Base-by-base conservation (phyloP, 2,329 filamentous ascomycete species). In the Trichocomaceae sp. region DNA sequence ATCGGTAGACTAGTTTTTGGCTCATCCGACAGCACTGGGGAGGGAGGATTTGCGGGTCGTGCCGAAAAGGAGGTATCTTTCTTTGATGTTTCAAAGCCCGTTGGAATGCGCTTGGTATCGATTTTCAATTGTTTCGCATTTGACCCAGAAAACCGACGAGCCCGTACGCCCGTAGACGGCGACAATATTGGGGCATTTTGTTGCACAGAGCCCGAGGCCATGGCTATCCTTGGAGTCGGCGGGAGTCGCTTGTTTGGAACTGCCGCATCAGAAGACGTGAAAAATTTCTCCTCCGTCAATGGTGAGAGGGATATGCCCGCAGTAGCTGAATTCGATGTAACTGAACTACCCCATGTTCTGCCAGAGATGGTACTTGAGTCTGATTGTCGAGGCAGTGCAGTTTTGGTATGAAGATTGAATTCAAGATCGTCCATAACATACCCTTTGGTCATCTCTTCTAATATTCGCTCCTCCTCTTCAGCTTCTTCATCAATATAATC, bases 371-470 rank as follows among this genome's bases (percentile, higher is more conserved):
- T 83, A 73, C 87, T 95, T 1, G 88, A 92, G 66, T 89, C 87
- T 2, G 90, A 93, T 65, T 92, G 86, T 56, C 89, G 82, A 33
- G 88, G 86, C 20, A 88, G 70, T 23, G 84, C 79, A 15, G 83
- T 85, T 62, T 86, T 88, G 5, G 80, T 80, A 62, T 83, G 80
- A 33, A 85, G 72, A 52, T 83, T 85, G 65, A 91, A 87, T 56
- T 88, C 81, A 65, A 95, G 95, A 55, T 91, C 87, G 54, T 92
- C 88, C 64, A 93, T 84, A 53, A 85, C 82, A 69, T 90, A 92
- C 52, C 87, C 89, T 60, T 82, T 83, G 0, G 88, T 90, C 80
- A 97, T 90, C 68, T 96, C 90, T 58, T 96, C 92, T 48, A 96
- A 71, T 52, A 90, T 79, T 33, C 85, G 80, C 66, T 91, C 87